Conservation (phyloP, 768 basidiomycete species). For the Stropharia rugosoannulata region DNA sequence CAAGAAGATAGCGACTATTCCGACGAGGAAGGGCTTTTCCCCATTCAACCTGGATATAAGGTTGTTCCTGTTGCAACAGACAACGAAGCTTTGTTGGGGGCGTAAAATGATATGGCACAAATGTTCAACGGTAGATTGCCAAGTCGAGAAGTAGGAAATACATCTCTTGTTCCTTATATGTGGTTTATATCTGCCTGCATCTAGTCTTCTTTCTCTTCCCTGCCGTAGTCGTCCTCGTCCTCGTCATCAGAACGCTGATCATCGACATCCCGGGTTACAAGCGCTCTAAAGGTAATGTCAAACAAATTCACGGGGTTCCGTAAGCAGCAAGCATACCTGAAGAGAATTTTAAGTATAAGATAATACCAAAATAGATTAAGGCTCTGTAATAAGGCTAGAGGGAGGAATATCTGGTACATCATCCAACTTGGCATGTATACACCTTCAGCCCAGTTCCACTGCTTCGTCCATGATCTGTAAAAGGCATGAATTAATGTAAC, state of each 20-base stretch:
- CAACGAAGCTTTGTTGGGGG: too few relatives aligned
- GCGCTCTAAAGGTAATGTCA: slow-evolving; percentile 40
- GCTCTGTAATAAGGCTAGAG: slow-evolving; percentile 72
- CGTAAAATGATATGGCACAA: neutral
- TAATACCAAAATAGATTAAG: slow-evolving; percentile 95
- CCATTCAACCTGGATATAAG: neutral
- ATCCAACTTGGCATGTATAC: slow-evolving; percentile 78
- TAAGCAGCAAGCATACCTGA: slow-evolving; percentile 50
- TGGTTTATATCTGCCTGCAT: neutral
- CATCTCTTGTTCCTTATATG: neutral
- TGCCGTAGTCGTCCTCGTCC: slow-evolving; percentile 54
- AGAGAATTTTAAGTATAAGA: slow-evolving; percentile 75
- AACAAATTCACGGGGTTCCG: slow-evolving; percentile 9
- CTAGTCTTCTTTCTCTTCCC: slow-evolving; percentile 1
- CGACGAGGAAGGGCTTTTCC: slow-evolving; percentile 37
- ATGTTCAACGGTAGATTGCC: neutral
- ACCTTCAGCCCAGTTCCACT: slow-evolving; percentile 62
- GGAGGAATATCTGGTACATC: slow-evolving; percentile 75
- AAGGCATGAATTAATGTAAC: slow-evolving; percentile 1
- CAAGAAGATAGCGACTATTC: slow-evolving; percentile 57
- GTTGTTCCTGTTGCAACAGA: neutral
- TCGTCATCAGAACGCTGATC: slow-evolving; percentile 87
- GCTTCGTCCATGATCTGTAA: slow-evolving; percentile 48
- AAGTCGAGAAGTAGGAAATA: neutral
- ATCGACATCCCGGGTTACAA: slow-evolving; percentile 43